Base-by-base conservation (phyloP, 2,329 filamentous ascomycete species). In the Aspergillus sp. region DNA sequence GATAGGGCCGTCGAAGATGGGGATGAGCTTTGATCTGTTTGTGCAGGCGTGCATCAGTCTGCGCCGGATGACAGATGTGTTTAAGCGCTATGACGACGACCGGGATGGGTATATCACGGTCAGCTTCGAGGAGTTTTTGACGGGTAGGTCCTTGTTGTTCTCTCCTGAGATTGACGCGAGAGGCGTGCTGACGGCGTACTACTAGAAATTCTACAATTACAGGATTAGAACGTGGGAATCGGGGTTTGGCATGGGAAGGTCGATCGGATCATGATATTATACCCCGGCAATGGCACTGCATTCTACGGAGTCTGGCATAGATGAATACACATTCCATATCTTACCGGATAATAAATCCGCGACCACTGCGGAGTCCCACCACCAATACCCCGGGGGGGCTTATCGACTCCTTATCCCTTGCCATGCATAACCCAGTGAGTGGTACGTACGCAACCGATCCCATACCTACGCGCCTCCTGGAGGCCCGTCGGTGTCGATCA, bases 21-120 rank as follows among this genome's bases (percentile, higher is more conserved):
- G 83, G 34, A 88, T 89, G 79, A 87, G 84, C 70, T 98, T 98
- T 62, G 93, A 98, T 71, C 71, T 98, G 44, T 98, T 98, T 62
- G 93, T 98, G 51, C 93, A 98, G 75, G 88, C 88, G 44, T 97
- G 93, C 68, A 97, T 98, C 64, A 89, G 83, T 58, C 75, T 98
- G 60, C 96, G 97, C 79, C 80, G 93, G 58, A 97, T 98, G 91
- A 98, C 93, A 50, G 93, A 98, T 68, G 89, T 95, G 29, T 98
- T 98, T 68, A 98, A 98, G 77, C 91, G 90, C 70, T 98, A 97
- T 67, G 93, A 98, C 58, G 87, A 94, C 60, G 93, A 98, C 68
- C 81, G 93, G 38, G 93, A 97, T 69, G 93, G 93, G 1, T 97
- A 90, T 66, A 87, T 90, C 57, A 90, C 85, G 3, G 69, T 90